Evolutionary conservation across 176 grass and related monocot genomes (phyloP), one percentile per base, ranked within the genome.

Genomic region (Alopecurus myosuroides): DNA sequence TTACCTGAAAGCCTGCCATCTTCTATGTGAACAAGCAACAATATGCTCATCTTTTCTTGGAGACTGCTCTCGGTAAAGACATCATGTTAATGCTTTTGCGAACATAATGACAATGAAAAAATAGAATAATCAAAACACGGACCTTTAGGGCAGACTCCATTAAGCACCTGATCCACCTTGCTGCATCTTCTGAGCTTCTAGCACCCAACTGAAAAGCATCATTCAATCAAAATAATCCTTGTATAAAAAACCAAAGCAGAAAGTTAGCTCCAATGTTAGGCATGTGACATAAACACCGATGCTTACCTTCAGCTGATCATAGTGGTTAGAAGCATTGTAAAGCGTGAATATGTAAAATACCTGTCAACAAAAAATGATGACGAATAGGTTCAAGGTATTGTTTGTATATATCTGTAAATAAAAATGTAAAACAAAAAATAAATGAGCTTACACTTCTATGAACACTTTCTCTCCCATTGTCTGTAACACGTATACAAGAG

Each of bases 121-220:
- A 79, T 58, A 73, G 69, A 87, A 63, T 35, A 86, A 90, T 80
- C 1, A 86, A 86, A 65, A 86, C 63, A 23, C 31, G 49, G 83
- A 93, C 96, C 91, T 92, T 94, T 56, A 94, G 84, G 25, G 92
- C 88, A 86, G 90, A 80, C 73, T 97, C 95, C 95, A 97, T 97
- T 53, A 92, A 80, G 63, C 73, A 94, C 76, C 88, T 77, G 74
- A 94, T 94, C 92, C 95, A 97, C 80, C 86, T 92, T 86, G 95
- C 95, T 57, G 95, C 95, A 85, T 97, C 95, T 88, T 97, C 95
- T 78, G 95, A 97, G 77, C 95, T 97, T 91, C 95, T 89, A 33
- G 95, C 95, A 67, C 92, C 95, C 90, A 98, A 88, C 95, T 98
- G 80, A 55, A 92, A 86, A 85, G 45, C 36, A 82, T 77, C 19